Evolutionary conservation across 306 rosid genomes (phyloP), one percentile per base, ranked within the genome.

Genomic region (Fragaria ananassa): DNA sequence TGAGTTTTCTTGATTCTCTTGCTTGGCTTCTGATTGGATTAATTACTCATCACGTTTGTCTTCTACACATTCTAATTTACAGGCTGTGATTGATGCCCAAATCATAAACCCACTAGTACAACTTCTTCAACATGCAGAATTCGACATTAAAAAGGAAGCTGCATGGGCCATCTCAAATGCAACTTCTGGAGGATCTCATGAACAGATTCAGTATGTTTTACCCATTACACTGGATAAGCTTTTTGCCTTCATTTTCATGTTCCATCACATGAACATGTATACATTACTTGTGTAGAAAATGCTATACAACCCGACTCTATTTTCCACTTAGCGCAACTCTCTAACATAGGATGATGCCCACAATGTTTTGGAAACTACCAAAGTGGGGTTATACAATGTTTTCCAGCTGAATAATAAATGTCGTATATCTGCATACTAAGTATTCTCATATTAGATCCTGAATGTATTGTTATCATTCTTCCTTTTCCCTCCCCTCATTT

Each of bases 111-210:
- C 92, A 10, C 90, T 90, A 21, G 86, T 90, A 27, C 81, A 84
- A 70, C 87, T 90, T 79, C 92, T 90, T 64, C 85, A 86, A 80
- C 61, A 79, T 76, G 87, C 92, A 3, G 96, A 90, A 70, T 88
- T 90, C 63, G 92, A 88, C 34, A 81, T 90, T 66, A 90, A 90
- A 88, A 90, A 86, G 86, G 96, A 90, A 80, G 96, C 96, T 68
- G 92, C 90, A 5, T 90, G 92, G 96, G 96, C 91, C 21, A 80
- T 90, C 72, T 86, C 90, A 53, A 90, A 90, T 83, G 92, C 91
- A 47, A 90, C 91, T 63, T 88, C 90, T 47, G 92, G 90, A 51
- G 96, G 96, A 49, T 84, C 91, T 72, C 86, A 83, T 71, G 92
- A 88, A 47, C 96, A 90, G 83, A 86, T 90, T 65, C 85, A 88